Evolutionary conservation across 2,329 filamentous ascomycete species (phyloP), one percentile per base, ranked within the genome.

Genomic region (Fusarium floridanum): DNA sequence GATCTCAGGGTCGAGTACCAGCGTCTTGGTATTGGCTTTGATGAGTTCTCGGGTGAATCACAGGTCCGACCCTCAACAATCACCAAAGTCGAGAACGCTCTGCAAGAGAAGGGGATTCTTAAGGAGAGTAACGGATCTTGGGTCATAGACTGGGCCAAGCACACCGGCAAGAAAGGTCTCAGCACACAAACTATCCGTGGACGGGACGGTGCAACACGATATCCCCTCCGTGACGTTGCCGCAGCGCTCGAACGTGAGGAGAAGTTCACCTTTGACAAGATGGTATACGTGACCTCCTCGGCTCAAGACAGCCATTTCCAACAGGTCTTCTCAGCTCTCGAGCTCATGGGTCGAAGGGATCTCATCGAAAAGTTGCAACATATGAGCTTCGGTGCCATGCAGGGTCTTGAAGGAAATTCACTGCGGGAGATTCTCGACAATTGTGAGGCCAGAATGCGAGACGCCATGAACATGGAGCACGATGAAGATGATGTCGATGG

Each of bases 241-340:
- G 91, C 93, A 74, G 88, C 92, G 32, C 83, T 94, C 56, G 88
- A 90, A 74, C 88, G 92, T 37, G 73, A 88, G 59, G 85, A 89
- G 22, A 87, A 87, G 74, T 88, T 88, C 81, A 80, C 88, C 9
- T 94, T 94, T 77, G 92, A 95, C 83, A 90, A 93, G 80, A 94
- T 95, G 92, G 92, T 94, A 66, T 94, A 94, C 78, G 92, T 95
- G 17, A 90, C 94, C 36, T 91, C 92, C 0, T 90, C 89, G 11
- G 88, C 91, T 74, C 92, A 94, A 79, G 91, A 92, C 76, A 85
- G 92, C 29, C 92, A 95, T 79, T 87, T 94, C 61, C 89, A 90
- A 16, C 67, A 68, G n/a, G 17, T 84, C 0, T 78, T 80, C 24
- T 74, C 77, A 20, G 72, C 80, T 0, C 66, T 84, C 9, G 78